Conservation (phyloP, 148 eudicot species). For the Rhododendron vialii region DNA sequence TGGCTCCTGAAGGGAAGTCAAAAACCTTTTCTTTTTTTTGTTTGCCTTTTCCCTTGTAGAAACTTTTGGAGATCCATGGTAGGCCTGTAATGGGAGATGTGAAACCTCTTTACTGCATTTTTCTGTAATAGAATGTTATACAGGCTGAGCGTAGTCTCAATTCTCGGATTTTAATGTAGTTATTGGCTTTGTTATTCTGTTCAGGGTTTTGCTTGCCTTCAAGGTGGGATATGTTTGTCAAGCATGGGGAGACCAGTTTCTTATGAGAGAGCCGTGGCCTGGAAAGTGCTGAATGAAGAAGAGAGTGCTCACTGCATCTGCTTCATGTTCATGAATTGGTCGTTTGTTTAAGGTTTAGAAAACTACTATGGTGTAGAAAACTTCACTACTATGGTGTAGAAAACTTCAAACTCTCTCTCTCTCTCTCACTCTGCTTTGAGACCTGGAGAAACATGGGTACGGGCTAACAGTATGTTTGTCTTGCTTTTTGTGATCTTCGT, state of each 20-base stretch:
- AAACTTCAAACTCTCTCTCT: neutral
- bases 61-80: neutral
- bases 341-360: slow-evolving; percentile 46
- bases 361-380: slow-evolving; percentile 4
- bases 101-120: neutral
- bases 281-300: slow-evolving; percentile 85
- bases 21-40: too few relatives aligned
- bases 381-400: neutral
- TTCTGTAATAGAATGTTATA: neutral
- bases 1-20: neutral
- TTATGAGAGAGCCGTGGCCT: slow-evolving; percentile 82
- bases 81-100: neutral
- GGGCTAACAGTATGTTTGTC: neutral
- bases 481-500: neutral
- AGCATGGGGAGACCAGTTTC: slow-evolving; percentile 86
- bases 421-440: neutral
- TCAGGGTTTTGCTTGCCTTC: slow-evolving; percentile 79
- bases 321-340: slow-evolving; percentile 88
- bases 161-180: neutral
- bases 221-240: slow-evolving; percentile 81
- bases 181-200: neutral
- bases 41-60: neutral
- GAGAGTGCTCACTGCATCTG: slow-evolving; percentile 85
- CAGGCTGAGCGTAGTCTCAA: neutral
- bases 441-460: neutral